phyloP scores from a whole-genome alignment of 2,329 filamentous ascomycete species.

The Fusarium transvaalense region DNA sequence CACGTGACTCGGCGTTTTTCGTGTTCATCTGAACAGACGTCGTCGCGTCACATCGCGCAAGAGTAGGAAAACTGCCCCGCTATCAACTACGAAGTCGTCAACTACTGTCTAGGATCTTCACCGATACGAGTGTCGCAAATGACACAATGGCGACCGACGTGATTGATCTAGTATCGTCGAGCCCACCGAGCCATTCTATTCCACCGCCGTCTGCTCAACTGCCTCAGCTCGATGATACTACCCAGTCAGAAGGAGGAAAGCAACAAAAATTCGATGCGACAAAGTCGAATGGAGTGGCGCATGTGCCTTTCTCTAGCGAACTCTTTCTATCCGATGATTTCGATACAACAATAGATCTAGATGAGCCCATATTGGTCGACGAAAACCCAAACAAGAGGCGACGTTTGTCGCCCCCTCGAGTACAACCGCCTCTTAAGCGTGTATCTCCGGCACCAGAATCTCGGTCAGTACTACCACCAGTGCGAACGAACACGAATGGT shows the following conservation, averaged over 20 bases:
- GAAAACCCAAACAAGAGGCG: conserved; percentile 49
- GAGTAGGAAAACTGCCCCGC: conserved; percentile 12
- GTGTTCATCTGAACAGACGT: conserved; percentile 13
- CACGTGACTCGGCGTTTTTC: conserved; percentile 50
- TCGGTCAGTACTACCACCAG: conserved; percentile 14
- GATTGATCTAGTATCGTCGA: conserved; percentile 56
- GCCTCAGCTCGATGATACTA: not conserved
- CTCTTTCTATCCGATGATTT: conserved; percentile 54
- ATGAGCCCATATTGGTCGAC: conserved; percentile 45
- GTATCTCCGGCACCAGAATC: conserved; percentile 18
- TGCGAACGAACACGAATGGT: conserved; percentile 12
- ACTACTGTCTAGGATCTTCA: conserved; percentile 2
- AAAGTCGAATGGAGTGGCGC: not conserved
- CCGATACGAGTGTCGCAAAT: not conserved
- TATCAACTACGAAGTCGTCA: conserved; percentile 4
- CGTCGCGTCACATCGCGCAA: conserved; percentile 42
- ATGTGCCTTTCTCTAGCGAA: conserved; percentile 11
- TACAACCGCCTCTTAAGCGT: conserved; percentile 34
- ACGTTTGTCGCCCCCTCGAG: conserved; percentile 44
- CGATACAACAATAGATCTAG: conserved; percentile 56
- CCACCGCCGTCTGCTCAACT: conserved; percentile 14
- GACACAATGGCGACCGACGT: conserved; percentile 51
- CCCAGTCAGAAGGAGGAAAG: not conserved
- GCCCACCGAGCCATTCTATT: conserved; percentile 41
- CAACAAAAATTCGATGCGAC: not conserved